Evolutionary conservation across 2,329 filamentous ascomycete species (phyloP).

Genomic region (Hawksworthiomyces lignivorus): DNA sequence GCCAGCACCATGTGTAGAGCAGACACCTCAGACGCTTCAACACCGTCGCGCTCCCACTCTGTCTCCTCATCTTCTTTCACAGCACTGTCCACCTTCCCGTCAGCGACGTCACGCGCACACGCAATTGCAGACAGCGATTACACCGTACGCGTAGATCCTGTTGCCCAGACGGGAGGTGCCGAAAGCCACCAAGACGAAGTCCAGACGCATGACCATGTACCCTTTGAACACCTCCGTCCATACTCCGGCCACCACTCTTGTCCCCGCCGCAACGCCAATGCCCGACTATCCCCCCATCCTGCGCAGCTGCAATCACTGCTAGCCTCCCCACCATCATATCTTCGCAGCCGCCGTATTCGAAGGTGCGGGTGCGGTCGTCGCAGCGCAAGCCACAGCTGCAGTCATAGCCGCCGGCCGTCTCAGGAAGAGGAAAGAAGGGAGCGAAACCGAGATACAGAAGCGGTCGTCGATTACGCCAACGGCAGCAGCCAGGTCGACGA

Average conservation of each 20-base stretch:
- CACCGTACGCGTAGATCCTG: neutral
- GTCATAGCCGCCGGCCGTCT: neutral
- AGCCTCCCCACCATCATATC: constrained; percentile 2
- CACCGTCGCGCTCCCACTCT: constrained; percentile 7
- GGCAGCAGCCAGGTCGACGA: neutral
- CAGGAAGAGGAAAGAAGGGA: neutral
- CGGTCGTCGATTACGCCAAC: neutral
- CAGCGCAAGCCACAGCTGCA: neutral
- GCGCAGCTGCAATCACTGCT: constrained; percentile 6
- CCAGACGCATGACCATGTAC: neutral
- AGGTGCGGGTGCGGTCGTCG: neutral
- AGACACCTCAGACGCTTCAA: constrained; percentile 9
- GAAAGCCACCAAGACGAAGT: neutral
- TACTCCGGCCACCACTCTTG: no score
- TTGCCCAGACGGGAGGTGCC: neutral
- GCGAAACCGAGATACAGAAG: no score
- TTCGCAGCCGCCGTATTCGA: constrained; percentile 1
- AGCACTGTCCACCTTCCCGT: constrained; percentile 9
- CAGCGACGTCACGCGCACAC: constrained; percentile 7
- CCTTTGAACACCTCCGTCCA: constrained; percentile 1
- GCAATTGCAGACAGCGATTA: neutral
- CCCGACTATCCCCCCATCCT: neutral
- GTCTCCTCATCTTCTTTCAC: constrained; percentile 9
- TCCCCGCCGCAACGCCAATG: neutral
- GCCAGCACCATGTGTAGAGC: no score